phyloP scores from a whole-genome alignment of 129 eudicot species.

The Smallanthus sonchifolius region DNA sequence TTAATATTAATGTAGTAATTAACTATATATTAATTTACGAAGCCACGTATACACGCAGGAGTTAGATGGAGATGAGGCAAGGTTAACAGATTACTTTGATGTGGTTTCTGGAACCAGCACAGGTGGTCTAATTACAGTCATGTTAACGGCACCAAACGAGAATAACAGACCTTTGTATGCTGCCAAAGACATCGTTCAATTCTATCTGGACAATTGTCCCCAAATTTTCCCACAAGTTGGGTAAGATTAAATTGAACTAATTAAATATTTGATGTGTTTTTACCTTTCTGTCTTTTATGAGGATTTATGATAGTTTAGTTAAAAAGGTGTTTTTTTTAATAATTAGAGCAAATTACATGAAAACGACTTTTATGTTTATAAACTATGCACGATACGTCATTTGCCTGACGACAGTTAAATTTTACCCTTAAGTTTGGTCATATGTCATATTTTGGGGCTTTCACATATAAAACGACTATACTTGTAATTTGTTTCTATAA shows the following conservation, averaged over 20 bases:
- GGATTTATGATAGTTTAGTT: too few species aligned
- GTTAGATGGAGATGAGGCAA: slow-evolving; percentile 41
- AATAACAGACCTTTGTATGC: slow-evolving; percentile 46
- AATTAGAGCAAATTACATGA: too few species aligned
- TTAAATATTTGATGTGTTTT: neutral
- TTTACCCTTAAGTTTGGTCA: too few species aligned
- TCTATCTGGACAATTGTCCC: slow-evolving; percentile 41
- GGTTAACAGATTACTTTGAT: slow-evolving; percentile 34
- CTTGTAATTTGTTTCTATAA: too few species aligned
- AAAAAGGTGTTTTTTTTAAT: too few species aligned
- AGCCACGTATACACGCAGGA: slow-evolving; percentile 9
- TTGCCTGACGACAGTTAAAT: too few species aligned
- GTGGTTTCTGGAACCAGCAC: slow-evolving; percentile 60
- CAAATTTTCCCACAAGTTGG: slow-evolving; percentile 46
- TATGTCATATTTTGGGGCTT: too few species aligned
- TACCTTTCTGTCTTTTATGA: neutral
- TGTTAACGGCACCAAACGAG: slow-evolving; percentile 47
- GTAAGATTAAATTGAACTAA: slow-evolving; percentile 10
- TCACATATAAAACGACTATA: too few species aligned
- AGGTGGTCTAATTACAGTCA: slow-evolving; percentile 51
- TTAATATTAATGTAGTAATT: neutral
- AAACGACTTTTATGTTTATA: too few species aligned
- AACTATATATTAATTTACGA: neutral
- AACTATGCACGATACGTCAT: too few species aligned
- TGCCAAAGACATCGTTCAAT: slow-evolving; percentile 47